Percentiles rank a stretch among this genome's conserved stretches.
phyloP scores from a whole-genome alignment of 345 rosid species.

The Eucalyptus pauciflora region DNA sequence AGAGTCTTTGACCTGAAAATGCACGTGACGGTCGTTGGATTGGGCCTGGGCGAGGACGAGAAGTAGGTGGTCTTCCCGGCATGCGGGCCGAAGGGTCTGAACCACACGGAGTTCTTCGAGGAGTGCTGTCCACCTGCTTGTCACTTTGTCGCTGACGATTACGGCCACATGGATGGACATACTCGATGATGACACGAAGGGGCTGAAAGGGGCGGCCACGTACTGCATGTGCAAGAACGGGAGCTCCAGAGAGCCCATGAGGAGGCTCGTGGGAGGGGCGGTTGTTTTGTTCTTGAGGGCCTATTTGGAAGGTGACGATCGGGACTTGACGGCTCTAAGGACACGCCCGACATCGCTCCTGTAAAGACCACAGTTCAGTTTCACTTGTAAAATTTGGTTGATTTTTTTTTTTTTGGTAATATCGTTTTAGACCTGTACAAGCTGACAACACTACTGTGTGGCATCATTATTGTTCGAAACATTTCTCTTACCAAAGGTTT shows the following conservation, averaged over 20 bases:
- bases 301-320: slow-evolving; percentile 31
- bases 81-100: slow-evolving; percentile 51
- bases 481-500: too few species aligned
- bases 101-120: slow-evolving; percentile 49
- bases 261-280: slow-evolving; percentile 56
- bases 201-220: too few species aligned
- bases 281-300: slow-evolving; percentile 62
- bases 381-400: too few species aligned
- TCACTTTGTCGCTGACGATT: too few species aligned
- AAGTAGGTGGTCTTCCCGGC: slow-evolving; percentile 47
- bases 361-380: not conserved
- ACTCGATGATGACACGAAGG: too few species aligned
- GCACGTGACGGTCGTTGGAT: slow-evolving; percentile 43
- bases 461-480: too few species aligned
- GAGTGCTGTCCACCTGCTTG: not conserved
- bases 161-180: too few species aligned
- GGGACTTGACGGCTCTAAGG: slow-evolving; percentile 37
- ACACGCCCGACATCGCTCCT: slow-evolving; percentile 23
- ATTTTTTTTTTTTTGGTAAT: too few species aligned
- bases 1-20: not conserved
- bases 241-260: slow-evolving; percentile 57
- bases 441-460: not conserved
- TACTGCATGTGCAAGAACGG: slow-evolving; percentile 59
- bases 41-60: slow-evolving; percentile 50
- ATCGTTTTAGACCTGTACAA: not conserved